phyloP scores from a whole-genome alignment of 2,329 filamentous ascomycete species.

The Colletotrichum abscissum region DNA sequence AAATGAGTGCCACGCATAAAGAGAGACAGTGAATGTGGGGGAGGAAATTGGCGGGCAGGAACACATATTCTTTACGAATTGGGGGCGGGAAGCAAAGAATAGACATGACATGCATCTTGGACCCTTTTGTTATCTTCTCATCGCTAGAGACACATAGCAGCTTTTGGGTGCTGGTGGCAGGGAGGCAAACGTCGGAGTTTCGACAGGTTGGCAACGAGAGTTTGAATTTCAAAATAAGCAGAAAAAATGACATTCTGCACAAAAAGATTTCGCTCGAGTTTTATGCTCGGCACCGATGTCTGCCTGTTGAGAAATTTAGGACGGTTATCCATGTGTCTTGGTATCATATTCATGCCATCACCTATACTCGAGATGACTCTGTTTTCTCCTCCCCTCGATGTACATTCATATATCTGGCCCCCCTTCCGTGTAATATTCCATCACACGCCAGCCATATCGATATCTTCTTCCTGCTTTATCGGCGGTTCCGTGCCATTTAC shows the following conservation, averaged over 20 bases:
- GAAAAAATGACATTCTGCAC: not conserved
- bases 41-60: no score
- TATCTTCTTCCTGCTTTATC: conserved; percentile 36
- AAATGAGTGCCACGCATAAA: not conserved
- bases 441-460: conserved; percentile 20
- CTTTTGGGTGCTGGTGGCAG: not conserved
- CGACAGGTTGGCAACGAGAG: not conserved
- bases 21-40: not conserved
- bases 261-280: not conserved
- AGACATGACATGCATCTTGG: conserved; percentile 3
- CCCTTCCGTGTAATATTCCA: not conserved
- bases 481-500: conserved; percentile 24
- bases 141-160: not conserved
- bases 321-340: not conserved
- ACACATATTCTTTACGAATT: not conserved
- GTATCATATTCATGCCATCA: not conserved
- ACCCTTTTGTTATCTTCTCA: not conserved
- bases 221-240: not conserved
- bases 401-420: not conserved
- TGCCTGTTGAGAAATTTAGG: not conserved
- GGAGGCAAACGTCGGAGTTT: not conserved
- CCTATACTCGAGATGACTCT: not conserved
- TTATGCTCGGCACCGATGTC: not conserved
- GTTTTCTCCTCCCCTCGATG: no score
- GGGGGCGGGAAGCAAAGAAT: not conserved